Evolutionary conservation across 495 filamentous ascomycete genomes (phyloP), one percentile per base, ranked within the genome.

Genomic region (Penicillium psychrofluorescens): DNA sequence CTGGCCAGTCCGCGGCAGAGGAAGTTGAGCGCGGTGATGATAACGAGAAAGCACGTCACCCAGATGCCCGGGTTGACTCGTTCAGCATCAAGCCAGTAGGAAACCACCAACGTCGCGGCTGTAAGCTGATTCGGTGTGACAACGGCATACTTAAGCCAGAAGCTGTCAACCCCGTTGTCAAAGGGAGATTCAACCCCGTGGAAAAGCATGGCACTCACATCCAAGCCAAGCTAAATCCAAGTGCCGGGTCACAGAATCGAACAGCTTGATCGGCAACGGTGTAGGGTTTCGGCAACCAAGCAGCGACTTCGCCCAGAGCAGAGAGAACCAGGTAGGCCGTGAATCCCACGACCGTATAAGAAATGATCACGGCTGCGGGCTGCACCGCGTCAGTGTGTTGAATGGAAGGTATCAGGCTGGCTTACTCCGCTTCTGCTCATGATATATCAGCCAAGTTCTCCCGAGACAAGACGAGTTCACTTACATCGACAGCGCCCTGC

Each of bases 111-210:
- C 9, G 82, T 77, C 12, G 81, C 78, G 15, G 87, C 86, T 11
- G 84, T 90, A 33, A 90, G 64, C 50, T 92, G 85, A 51, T 88
- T 89, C 4, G 86, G 84, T 9, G 85, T 83, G 35, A 85, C 71
- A 42, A 92, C 83, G 50, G 86, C 80, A 59, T 87, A 88, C 58
- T 83, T 85, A 48, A 74, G 62, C 62, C 66, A 62, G 57, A 64
- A 67, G 53, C 70, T 80, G 65, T 45, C 9, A 7, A 34, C 0
- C 2, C n/a, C n/a, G 22, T 7, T 3, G 32, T 34, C 10, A 34
- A 12, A 10, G 6, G 10, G 9, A 34, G 9, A 34, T 34, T 34
- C 32, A 11, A 34, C 1, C 6, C 32, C 32, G 7, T 6, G n/a
- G 32, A 34, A 34, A 3, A 34, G 32, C n/a, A 34, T 34, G 29